Conservation (phyloP, 139 green algal species). For the Chlamydomonas incerta region DNA sequence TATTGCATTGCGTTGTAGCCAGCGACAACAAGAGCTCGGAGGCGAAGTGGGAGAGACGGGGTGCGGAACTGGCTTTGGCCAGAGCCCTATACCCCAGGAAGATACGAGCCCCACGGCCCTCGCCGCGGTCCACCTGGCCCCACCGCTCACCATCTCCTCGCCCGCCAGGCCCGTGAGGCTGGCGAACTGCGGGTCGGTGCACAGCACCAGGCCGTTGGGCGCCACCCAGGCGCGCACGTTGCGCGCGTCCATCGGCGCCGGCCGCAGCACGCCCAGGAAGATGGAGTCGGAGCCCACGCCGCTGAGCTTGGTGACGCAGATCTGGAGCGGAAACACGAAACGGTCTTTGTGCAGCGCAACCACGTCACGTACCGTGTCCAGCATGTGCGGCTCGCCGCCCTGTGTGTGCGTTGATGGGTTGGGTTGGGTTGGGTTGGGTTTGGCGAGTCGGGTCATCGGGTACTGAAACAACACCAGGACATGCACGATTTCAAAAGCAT, state of each 20-base stretch:
- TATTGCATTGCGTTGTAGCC: too few relatives aligned
- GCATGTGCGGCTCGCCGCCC: constrained; percentile 53
- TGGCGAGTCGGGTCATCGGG: too few relatives aligned
- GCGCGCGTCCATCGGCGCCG: background rate
- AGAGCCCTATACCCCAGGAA: too few relatives aligned
- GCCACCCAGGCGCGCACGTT: constrained; percentile 3
- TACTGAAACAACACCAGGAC: too few relatives aligned
- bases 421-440: too few relatives aligned
- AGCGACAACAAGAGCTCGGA: too few relatives aligned
- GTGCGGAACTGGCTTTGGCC: too few relatives aligned
- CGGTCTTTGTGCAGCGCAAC: constrained; percentile 53
- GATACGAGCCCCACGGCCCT: too few relatives aligned
- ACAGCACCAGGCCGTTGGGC: background rate
- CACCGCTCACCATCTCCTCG: background rate
- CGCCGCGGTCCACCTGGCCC: too few relatives aligned
- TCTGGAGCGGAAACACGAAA: constrained; percentile 29
- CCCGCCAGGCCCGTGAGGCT: background rate
- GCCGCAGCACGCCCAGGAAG: constrained; percentile 29
- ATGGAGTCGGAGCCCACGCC: constrained; percentile 31
- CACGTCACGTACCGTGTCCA: constrained; percentile 57
- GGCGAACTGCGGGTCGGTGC: constrained; percentile 12
- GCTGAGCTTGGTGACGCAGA: constrained; percentile 37
- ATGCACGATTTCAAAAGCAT: too few relatives aligned
- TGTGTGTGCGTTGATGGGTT: too few relatives aligned
- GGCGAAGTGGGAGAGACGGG: too few relatives aligned